Conservation (phyloP, 805 yeast genomes). For the Nakazawaea ambrosiae region DNA sequence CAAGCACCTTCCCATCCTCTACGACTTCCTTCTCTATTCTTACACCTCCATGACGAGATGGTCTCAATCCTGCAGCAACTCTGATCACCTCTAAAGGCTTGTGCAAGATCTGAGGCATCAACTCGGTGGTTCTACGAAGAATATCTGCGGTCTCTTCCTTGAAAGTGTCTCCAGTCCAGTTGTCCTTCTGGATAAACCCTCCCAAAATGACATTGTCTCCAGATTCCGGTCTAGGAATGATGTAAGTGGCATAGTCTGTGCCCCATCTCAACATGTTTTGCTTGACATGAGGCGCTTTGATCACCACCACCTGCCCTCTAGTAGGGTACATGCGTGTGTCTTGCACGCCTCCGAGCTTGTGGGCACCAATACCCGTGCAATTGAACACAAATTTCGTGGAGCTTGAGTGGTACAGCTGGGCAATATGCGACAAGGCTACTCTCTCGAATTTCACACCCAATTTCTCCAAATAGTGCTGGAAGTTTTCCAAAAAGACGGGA, state of each 20-base stretch:
- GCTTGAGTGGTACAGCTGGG: conserved; percentile 38
- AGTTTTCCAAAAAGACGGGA: conserved; percentile 48
- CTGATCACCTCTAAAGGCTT: conserved; percentile 45
- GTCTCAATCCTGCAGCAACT: conserved; percentile 70
- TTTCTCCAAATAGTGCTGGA: conserved; percentile 35
- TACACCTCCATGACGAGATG: conserved; percentile 69
- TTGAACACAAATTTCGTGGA: conserved; percentile 51
- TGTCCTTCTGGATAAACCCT: conserved; percentile 60
- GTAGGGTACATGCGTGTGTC: conserved; percentile 63
- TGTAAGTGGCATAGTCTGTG: conserved; percentile 52
- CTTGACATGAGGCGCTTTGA: conserved; percentile 60
- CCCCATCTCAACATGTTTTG: conserved; percentile 60
- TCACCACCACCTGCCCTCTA: conserved; percentile 73
- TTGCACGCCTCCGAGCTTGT: conserved; percentile 52
- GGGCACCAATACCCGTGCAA: conserved; percentile 73
- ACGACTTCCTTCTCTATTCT: conserved; percentile 53
- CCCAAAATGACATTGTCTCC: conserved; percentile 67
- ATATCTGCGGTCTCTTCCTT: conserved; percentile 55
- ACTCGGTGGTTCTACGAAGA: conserved; percentile 45
- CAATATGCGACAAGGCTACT: conserved; percentile 41
- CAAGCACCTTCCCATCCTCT: conserved; percentile 33
- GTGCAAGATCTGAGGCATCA: conserved; percentile 43
- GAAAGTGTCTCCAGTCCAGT: conserved; percentile 56
- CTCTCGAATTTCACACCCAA: conserved; percentile 48
- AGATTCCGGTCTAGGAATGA: conserved; percentile 66